Evolutionary conservation across 208 protist genomes (phyloP), one percentile per base, ranked within the genome.

Genomic region (Leptomonas seymouri): DNA sequence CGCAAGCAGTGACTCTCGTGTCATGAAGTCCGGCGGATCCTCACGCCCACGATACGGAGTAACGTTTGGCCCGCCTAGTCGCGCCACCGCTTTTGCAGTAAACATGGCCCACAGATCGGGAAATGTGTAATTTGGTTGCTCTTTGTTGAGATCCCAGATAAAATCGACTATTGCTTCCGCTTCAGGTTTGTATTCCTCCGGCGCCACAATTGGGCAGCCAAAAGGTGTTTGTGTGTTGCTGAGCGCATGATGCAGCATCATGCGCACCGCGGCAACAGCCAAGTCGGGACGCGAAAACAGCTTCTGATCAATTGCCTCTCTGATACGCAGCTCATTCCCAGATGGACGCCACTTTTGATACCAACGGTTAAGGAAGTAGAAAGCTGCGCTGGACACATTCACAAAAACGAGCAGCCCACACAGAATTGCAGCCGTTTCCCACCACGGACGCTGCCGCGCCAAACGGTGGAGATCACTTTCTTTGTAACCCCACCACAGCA

Each of bases 81-180:
- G 81, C 6, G 86, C 79, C 48, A 93, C 63, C 2, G 89, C 89
- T 62, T 94, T 94, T 15, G 80, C 62, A 1, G 85, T 90, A 11
- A 92, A 64, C 60, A 96, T 74, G 0, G 87, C 76, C 89, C 91
- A 96, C 28, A 96, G 67, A 76, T 96, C 91, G 2, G 91, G 86
- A 50, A 96, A 82, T 25, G 83, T 87, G 53, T 84, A 91, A 48
- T 67, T 80, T 0, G 86, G 86, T 54, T 93, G 81, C 48, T 91
- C 82, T 28, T 59, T 53, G 56, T 91, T 85, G 23, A 93, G 64
- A 9, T 88, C 56, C 54, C 81, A 65, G 23, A 96, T 79, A 71
- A 93, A 82, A 3, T 83, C 69, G 12, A 89, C 75, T 42, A 96
- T 74, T 54, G 90, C 84, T 39, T 94, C 76, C n/a, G 86, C 88